These are phyloP conservation scores for Blastocystis sp. DNA, from an alignment of 352 stramenopile species.

Conservation along the genomic window DNA sequence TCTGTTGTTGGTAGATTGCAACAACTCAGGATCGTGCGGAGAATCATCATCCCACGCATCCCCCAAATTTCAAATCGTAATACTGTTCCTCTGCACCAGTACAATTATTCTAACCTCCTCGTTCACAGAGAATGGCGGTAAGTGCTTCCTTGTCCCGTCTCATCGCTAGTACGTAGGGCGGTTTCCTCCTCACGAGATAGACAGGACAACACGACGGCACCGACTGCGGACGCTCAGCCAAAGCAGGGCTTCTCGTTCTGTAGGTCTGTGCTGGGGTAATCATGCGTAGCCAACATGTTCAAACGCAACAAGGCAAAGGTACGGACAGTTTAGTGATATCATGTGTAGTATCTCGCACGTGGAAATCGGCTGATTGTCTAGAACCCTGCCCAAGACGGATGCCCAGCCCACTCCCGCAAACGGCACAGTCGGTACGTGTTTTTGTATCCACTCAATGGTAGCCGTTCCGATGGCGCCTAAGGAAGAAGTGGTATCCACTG, in stretches of 20 bases:
- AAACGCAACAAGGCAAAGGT: background rate
- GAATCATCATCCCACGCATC: no score
- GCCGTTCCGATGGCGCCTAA: background rate
- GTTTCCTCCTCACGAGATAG: background rate
- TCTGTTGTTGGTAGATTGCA: background rate
- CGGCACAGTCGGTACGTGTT: background rate
- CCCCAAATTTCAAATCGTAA: background rate
- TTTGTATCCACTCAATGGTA: background rate
- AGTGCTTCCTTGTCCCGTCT: background rate
- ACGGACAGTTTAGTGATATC: background rate
- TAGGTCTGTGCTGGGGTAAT: background rate
- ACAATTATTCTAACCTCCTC: background rate
- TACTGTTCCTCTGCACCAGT: background rate
- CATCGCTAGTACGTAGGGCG: background rate
- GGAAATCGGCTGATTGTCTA: background rate
- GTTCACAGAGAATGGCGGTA: background rate
- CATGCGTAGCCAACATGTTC: background rate
- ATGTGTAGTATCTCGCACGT: background rate
- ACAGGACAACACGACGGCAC: background rate
- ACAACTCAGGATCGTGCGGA: no score
- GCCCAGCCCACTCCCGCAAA: background rate
- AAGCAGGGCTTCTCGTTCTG: background rate
- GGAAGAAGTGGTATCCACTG: background rate
- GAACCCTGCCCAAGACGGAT: background rate
- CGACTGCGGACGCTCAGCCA: background rate